phyloP scores from a whole-genome alignment of 176 grass and related monocot species.

The Musa troglodytarum region DNA sequence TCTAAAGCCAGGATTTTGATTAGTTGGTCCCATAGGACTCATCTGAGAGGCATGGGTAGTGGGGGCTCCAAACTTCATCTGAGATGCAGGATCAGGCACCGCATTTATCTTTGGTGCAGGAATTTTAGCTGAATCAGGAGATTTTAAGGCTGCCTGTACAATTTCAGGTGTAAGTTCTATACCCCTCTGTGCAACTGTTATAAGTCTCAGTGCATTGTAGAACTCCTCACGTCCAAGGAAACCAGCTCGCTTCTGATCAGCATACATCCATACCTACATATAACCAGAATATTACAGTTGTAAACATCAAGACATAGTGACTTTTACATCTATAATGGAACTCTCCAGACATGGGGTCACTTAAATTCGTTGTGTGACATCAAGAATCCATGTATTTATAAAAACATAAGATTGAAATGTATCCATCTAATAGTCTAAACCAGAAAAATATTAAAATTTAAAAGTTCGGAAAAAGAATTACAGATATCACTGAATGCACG shows the following conservation, averaged over 20 bases:
- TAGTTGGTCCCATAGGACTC: neutral
- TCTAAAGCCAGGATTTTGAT: conserved; percentile 40
- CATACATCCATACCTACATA: conserved; percentile 73
- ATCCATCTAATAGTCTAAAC: neutral
- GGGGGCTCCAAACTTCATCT: conserved; percentile 14
- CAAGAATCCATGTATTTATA: neutral
- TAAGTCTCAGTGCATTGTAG: conserved; percentile 71
- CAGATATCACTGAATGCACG: neutral
- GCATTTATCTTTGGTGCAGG: conserved; percentile 68
- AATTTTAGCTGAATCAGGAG: conserved; percentile 75
- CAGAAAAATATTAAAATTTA: neutral
- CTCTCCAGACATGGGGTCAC: neutral
- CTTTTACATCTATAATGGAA: conserved; percentile 4
- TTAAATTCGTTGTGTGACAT: neutral
- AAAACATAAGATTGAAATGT: no score
- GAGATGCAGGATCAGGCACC: neutral
- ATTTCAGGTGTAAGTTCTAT: conserved; percentile 71
- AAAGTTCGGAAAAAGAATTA: neutral
- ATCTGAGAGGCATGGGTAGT: conserved; percentile 29
- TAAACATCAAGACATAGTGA: conserved; percentile 1
- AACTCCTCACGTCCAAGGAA: conserved; percentile 88
- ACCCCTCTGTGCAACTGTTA: conserved; percentile 81
- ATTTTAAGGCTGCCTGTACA: conserved; percentile 69
- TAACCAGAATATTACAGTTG: conserved; percentile 8
- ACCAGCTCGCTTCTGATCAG: conserved; percentile 76